Percentiles rank a stretch among this genome's conserved stretches.
phyloP scores from a whole-genome alignment of 805 yeast genomes.

The Myxozyma kluyveri region DNA sequence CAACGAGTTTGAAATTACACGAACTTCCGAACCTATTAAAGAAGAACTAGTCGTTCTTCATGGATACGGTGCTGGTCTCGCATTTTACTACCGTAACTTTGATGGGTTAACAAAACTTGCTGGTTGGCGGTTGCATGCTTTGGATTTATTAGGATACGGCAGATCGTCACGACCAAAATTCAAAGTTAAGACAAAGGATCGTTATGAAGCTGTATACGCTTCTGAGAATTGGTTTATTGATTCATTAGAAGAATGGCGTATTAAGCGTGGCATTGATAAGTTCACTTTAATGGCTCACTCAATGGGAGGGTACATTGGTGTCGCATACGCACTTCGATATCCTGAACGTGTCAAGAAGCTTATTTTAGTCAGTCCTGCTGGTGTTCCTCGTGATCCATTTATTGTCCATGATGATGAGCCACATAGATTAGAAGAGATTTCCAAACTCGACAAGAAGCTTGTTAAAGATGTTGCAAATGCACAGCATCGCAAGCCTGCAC shows the following conservation, averaged over 20 bases:
- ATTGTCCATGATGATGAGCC: slow-evolving; percentile 18
- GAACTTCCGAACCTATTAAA: slow-evolving; percentile 31
- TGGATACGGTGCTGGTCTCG: slow-evolving; percentile 91
- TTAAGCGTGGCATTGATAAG: slow-evolving; percentile 47
- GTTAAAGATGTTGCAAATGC: slow-evolving; percentile 4
- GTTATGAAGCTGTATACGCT: slow-evolving; percentile 43
- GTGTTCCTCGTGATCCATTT: slow-evolving; percentile 49
- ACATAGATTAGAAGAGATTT: not conserved
- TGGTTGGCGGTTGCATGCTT: slow-evolving; percentile 74
- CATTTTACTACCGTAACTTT: slow-evolving; percentile 73
- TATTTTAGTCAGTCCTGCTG: slow-evolving; percentile 88
- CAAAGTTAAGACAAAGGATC: slow-evolving; percentile 33
- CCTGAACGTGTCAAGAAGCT: slow-evolving; percentile 65
- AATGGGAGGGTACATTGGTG: slow-evolving; percentile 82
- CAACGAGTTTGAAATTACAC: slow-evolving; percentile 67
- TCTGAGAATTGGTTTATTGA: slow-evolving; percentile 66
- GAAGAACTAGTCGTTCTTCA: slow-evolving; percentile 72
- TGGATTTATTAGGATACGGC: slow-evolving; percentile 89
- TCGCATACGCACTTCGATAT: slow-evolving; percentile 59
- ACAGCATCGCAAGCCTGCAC: slow-evolving; percentile 1
- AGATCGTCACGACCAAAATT: slow-evolving; percentile 79
- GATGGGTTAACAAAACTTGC: slow-evolving; percentile 43
- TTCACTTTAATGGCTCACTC: slow-evolving; percentile 79
- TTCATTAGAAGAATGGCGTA: slow-evolving; percentile 64
- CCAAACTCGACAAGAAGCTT: not conserved